These are phyloP conservation scores for Yarrowia divulgata DNA, from an alignment of 805 yeast genomes.

Conservation along the genomic window DNA sequence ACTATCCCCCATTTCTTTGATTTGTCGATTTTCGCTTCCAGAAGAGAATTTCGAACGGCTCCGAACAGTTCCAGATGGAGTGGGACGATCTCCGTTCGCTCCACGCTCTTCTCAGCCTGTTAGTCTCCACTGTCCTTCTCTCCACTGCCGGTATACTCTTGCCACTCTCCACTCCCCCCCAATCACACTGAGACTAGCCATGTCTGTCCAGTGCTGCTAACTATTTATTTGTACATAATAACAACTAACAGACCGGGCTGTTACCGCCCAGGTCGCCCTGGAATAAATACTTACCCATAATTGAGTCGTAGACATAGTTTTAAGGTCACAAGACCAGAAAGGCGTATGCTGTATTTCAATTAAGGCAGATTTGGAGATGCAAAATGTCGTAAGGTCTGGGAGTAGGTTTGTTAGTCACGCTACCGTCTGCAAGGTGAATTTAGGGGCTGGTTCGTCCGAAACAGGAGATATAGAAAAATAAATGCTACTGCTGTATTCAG, in stretches of 20 bases:
- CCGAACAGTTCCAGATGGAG: too few species aligned
- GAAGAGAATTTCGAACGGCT: neutral
- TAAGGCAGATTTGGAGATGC: neutral
- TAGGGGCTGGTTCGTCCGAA: neutral
- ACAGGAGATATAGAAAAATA: neutral
- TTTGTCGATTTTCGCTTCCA: neutral
- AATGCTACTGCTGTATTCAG: neutral
- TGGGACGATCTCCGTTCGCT: too few species aligned
- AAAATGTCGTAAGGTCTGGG: neutral
- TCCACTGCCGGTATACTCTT: conserved; percentile 15
- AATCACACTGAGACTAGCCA: neutral
- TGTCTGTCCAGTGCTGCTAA: conserved; percentile 1
- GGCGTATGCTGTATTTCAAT: neutral
- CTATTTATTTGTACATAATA: conserved; percentile 39
- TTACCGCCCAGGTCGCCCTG: neutral
- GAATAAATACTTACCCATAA: conserved; percentile 5
- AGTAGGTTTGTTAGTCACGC: conserved; percentile 1
- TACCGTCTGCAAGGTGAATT: neutral
- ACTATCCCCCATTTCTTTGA: neutral
- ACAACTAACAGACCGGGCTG: conserved; percentile 20
- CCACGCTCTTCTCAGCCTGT: neutral
- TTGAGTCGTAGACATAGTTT: neutral
- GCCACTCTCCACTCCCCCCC: conserved; percentile 1
- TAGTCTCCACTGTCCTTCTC: neutral
- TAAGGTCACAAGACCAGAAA: neutral